Base-by-base conservation (phyloP, 495 filamentous ascomycete species). In the Schizothecium vesticola region DNA sequence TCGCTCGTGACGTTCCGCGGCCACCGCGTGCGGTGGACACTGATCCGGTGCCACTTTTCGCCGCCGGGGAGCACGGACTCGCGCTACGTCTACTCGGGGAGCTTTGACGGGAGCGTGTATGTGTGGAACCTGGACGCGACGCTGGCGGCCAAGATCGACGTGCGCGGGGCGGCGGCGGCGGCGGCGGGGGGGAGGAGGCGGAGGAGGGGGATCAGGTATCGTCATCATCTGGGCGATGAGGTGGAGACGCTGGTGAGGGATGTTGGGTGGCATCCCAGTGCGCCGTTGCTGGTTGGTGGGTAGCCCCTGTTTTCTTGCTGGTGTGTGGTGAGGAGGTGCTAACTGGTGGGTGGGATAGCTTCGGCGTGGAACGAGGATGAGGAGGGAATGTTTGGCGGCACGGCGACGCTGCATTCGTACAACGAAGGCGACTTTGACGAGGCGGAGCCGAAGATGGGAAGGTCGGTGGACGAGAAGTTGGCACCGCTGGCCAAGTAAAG, bases 31-130 rank as follows among this genome's bases (percentile, higher is more conserved):
- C 84, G 94, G 65, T 89, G 91, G 66, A 99, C 95, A 1, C 78
- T 99, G 63, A 97, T 98, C 66, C 85, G 95, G 36, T 99, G 95
- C 72, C 95, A 98, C 76, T 99, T 99, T 82, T 95, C 92, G 60
- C 95, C 95, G 9, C 90, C 92, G 0, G 87, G 84, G 13, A 95
- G 92, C 78, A 94, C 94, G 19, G 89, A 97, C 74, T 93, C 92
- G 21, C 86, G 92, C 72, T 99, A 97, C 74, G 92, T 99, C 22
- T 99, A 97, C 77, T 89, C 88, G 22, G 95, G 95, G 3, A 94
- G 90, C 71, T 86, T 90, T 63, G 92, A 98, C 73, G 95, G 95
- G 55, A 88, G 87, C 61, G 91, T 97, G 1, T 94, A 92, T 67
- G 86, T 99, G 60, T 99, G 92, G 83, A 99, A 99, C 69, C 79